Evolutionary conservation across 176 grass and related monocot species (phyloP), one percentile per base, ranked within the genome.

Genomic region (Juncus inflexus): DNA sequence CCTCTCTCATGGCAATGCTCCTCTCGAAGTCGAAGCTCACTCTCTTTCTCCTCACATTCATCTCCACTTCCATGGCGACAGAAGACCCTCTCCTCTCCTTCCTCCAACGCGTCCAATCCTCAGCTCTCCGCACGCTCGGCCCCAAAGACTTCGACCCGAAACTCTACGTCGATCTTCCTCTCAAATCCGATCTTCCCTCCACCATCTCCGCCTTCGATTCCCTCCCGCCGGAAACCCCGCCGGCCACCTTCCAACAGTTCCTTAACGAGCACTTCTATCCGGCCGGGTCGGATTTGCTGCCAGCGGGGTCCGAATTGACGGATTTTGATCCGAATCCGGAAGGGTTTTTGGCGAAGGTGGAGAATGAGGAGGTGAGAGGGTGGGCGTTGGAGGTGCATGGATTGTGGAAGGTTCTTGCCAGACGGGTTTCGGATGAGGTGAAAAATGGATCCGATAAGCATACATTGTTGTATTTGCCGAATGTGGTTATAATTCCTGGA

Each of bases 321-420:
- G 94, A 99, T 64, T 99, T 99, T 40, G 57, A 60, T 0, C 1
- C 74, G 0, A 80, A 90, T 19, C 94, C 94, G 7, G 56, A n/a
- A 45, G 80, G 89, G 14, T 99, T 99, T 77, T 79, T 99, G 72
- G 78, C 86, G 3, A 77, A 63, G 41, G 89, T 99, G 54, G 73
- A 28, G 65, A 77, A 62, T 74, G 40, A 50, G 77, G 70, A 56
- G 85, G 88, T 83, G 57, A 77, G 83, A 37, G 61, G 61, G 45
- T 99, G 94, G 94, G 94, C 83, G 64, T 81, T 92, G 67, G 39
- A 92, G 77, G 88, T 99, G 77, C 94, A 92, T 83, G 80, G 80
- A 45, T 75, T 99, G 15, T 99, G 94, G 94, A 90, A 84, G 61
- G 58, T 38, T 9, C 72, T 99, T 65, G 45, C 71, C 36, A 38